Conservation (phyloP, 108 stramenopile species). For the Phaeodactylum tricornutum region DNA sequence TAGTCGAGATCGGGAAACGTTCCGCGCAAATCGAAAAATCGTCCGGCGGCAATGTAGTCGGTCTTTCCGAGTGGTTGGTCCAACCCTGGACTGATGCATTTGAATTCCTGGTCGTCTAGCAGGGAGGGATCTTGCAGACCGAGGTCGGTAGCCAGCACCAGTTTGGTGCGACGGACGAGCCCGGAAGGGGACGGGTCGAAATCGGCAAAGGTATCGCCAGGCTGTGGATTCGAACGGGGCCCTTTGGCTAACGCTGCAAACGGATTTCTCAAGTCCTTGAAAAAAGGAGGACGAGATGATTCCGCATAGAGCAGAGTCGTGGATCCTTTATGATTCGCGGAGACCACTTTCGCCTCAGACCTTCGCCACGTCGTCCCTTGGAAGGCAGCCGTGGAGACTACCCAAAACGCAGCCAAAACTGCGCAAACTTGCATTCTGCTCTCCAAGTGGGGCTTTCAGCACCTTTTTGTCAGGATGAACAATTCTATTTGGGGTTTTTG, state of each 20-base stretch:
- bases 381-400: no score
- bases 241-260: background rate
- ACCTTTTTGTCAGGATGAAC: no score
- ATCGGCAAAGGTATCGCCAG: background rate
- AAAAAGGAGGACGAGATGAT: no score
- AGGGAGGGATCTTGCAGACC: constrained; percentile 11
- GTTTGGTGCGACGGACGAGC: constrained; percentile 6
- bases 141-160: constrained; percentile 12
- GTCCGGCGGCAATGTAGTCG: constrained; percentile 44
- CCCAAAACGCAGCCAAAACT: no score
- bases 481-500: no score
- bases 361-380: no score
- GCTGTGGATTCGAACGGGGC: background rate
- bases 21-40: constrained; percentile 33
- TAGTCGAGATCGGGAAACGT: constrained; percentile 50
- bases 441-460: no score
- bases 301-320: no score
- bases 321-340: no score
- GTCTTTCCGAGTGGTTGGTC: constrained; percentile 26
- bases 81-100: constrained; percentile 25
- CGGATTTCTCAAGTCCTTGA: no score
- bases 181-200: constrained; percentile 3
- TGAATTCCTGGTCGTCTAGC: constrained; percentile 19
- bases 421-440: no score
- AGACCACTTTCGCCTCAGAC: no score